phyloP scores from a whole-genome alignment of 768 basidiomycete genomes.

The Russula griseocarnosa region DNA sequence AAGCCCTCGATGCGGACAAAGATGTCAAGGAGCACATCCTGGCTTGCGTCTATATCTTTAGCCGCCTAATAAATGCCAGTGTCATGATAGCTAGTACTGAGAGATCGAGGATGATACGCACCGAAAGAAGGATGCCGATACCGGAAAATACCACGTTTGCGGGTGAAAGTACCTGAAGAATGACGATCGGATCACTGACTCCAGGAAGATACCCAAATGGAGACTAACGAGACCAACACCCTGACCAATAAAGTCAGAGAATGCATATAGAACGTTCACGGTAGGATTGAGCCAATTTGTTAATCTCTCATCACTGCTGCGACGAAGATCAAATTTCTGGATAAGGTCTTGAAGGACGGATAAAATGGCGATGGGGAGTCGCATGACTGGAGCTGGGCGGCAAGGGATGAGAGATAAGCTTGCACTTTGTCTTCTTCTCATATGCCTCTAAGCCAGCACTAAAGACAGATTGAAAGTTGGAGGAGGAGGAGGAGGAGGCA shows the following conservation, averaged over 20 bases:
- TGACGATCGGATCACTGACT: not conserved
- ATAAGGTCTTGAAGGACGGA: not conserved
- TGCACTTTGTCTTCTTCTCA: not conserved
- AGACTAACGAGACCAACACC: not conserved
- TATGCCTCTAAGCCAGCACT: not conserved
- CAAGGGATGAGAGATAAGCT: not conserved
- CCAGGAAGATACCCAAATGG: not conserved
- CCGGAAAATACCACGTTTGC: not conserved
- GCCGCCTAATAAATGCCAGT: not conserved
- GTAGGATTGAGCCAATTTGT: not conserved
- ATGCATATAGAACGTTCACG: constrained; percentile 1
- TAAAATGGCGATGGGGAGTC: not conserved
- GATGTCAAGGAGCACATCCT: constrained; percentile 1
- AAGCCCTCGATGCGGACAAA: constrained; percentile 5
- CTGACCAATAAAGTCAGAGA: not conserved
- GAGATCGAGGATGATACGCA: not conserved
- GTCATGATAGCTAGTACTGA: not conserved
- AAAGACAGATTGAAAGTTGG: not conserved
- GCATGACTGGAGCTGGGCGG: not conserved
- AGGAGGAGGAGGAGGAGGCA: not conserved
- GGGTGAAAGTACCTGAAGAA: not conserved
- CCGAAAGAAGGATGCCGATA: constrained; percentile 10
- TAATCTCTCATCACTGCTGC: not conserved
- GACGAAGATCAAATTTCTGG: not conserved
- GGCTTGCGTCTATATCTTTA: not conserved